Conservation (phyloP, 2,329 filamentous ascomycete species). For the Colletotrichum ledebouriae region DNA sequence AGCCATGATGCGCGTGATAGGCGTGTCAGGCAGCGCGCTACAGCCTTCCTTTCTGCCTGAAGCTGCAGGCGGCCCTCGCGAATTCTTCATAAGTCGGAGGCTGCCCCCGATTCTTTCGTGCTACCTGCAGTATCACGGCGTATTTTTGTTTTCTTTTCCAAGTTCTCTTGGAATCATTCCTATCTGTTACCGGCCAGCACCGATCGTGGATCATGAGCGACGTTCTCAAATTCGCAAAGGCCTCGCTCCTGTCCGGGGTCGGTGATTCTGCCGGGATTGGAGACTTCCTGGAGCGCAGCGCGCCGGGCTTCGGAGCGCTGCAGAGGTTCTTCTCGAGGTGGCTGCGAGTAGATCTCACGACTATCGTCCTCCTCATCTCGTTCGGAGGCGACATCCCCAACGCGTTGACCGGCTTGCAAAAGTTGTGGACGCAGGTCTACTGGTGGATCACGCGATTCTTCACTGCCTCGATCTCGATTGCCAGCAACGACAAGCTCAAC, state of each 20-base stretch:
- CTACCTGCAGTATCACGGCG: neutral
- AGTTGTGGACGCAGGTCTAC: conserved; percentile 49
- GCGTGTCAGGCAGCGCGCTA: conserved; percentile 9
- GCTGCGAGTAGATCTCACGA: conserved; percentile 52
- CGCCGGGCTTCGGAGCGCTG: conserved; percentile 46
- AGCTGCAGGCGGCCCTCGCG: conserved; percentile 14
- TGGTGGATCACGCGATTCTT: conserved; percentile 54
- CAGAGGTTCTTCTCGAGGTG: conserved; percentile 52
- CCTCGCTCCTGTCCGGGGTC: conserved; percentile 28
- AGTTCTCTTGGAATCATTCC: no score
- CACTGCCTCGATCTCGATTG: conserved; percentile 54
- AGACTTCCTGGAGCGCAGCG: conserved; percentile 29
- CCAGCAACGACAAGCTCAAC: conserved; percentile 54
- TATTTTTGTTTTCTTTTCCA: neutral
- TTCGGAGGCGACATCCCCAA: conserved; percentile 51
- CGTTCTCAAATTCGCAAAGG: conserved; percentile 28
- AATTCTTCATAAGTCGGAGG: neutral
- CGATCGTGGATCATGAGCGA: conserved; percentile 27
- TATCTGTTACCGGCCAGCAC: neutral
- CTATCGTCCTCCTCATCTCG: conserved; percentile 50
- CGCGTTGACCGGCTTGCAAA: conserved; percentile 49
- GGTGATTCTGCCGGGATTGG: conserved; percentile 16
- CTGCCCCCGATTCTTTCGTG: neutral
- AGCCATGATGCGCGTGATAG: neutral
- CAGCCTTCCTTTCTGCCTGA: conserved; percentile 16